Evolutionary conservation across 768 basidiomycete genomes (phyloP), one percentile per base, ranked within the genome.

Genomic region (Pholiota conissans): DNA sequence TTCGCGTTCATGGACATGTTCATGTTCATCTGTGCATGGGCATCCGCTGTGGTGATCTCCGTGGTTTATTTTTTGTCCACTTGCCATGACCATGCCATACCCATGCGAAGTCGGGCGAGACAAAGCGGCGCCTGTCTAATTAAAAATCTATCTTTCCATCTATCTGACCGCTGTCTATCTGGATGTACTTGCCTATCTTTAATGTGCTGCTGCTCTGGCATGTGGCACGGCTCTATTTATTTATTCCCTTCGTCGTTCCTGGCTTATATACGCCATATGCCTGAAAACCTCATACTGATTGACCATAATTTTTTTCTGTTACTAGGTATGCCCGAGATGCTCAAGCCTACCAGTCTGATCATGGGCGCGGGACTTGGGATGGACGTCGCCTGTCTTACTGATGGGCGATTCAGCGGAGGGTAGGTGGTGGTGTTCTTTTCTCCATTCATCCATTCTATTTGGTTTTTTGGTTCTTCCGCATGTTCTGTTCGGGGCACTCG

Each of bases 321-420:
- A 60, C 13, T 49, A 90, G 94, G 95, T 61, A 99, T 99, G 96
- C 96, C 95, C 49, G 97, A 99, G 79, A 99, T 99, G 97, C 81
- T 98, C 57, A 98, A 98, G 71, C 95, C 95, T 24, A 98, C 96
- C 29, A 93, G 92, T 77, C 71, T 98, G 67, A 95, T 99, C 73
- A 98, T 99, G 93, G 97, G 97, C 55, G 97, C 97, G 11, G 97
- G 97, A 10, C 81, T 98, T 10, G 97, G 97, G 10, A 78, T 90
- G 63, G 96, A 98, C 65, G 97, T 98, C 49, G 96, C 96, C 35
- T 98, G 93, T 72, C 74, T 99, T 63, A 99, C 97, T 16, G 96
- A 99, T 74, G 97, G 97, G 50, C 87, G 97, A 63, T 99, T 99
- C 80, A 93, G 91, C 70, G 95, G 95, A 77, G 95, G 95, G 94